Percentiles rank a stretch among this genome's conserved stretches.
phyloP scores from a whole-genome alignment of 2,329 filamentous ascomycete genomes.

The Colletotrichum aenigma region DNA sequence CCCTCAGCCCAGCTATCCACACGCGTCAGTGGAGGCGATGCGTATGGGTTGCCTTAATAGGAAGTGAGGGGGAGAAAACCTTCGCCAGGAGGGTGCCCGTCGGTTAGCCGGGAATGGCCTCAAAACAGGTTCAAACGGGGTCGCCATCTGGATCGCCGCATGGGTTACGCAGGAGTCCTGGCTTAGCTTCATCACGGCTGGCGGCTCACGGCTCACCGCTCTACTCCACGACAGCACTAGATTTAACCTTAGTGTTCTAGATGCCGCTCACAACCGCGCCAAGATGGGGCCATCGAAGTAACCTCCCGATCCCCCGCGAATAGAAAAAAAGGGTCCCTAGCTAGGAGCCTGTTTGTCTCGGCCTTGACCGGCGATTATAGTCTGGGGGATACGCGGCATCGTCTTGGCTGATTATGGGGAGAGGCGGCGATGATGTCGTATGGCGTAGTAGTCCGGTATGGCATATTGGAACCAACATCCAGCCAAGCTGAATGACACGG shows the following conservation, averaged over 20 bases:
- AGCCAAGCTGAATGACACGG: background rate
- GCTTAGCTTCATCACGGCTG: background rate
- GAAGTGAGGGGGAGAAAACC: slow-evolving; percentile 11
- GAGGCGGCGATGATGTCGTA: background rate
- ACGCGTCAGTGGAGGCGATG: background rate
- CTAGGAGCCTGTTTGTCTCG: background rate
- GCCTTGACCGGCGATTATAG: background rate
- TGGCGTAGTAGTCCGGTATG: background rate
- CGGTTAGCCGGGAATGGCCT: background rate
- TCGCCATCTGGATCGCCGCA: slow-evolving; percentile 4
- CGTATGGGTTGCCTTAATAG: background rate
- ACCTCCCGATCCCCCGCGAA: background rate
- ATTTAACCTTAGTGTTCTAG: background rate
- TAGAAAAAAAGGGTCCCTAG: background rate
- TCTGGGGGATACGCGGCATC: background rate
- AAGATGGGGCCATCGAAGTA: background rate
- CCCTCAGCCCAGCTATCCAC: background rate
- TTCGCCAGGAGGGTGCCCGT: background rate
- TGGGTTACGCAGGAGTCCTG: background rate
- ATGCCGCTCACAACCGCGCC: background rate
- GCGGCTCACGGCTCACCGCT: background rate
- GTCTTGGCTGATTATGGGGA: background rate
- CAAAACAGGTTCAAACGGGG: slow-evolving; percentile 1
- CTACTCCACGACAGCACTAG: background rate
- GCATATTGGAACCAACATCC: background rate